phyloP scores from a whole-genome alignment of 805 yeast genomes.

The Teunomyces tritomae region DNA sequence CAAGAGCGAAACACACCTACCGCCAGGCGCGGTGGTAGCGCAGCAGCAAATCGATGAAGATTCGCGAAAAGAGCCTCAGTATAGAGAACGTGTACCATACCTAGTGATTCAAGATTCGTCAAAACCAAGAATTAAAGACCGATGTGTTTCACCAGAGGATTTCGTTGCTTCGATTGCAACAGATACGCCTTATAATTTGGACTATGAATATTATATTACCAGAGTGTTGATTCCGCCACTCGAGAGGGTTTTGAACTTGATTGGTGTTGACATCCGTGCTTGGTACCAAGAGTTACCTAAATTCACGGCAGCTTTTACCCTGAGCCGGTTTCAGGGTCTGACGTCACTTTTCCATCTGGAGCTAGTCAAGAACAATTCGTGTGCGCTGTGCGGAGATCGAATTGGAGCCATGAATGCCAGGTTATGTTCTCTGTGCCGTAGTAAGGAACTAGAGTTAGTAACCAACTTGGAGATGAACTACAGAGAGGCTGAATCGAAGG shows the following conservation, averaged over 20 bases:
- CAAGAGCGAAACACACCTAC: slow-evolving; percentile 66
- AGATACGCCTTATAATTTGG: slow-evolving; percentile 48
- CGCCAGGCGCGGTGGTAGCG: slow-evolving; percentile 92
- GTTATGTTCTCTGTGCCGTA: slow-evolving; percentile 16
- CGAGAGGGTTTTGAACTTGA: slow-evolving; percentile 73
- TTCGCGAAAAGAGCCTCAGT: slow-evolving; percentile 78
- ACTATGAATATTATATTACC: slow-evolving; percentile 80
- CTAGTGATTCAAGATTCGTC: slow-evolving; percentile 59
- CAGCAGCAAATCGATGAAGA: slow-evolving; percentile 60
- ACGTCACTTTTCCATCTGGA: slow-evolving; percentile 7
- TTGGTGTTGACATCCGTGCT: slow-evolving; percentile 73
- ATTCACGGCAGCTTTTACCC: slow-evolving; percentile 4
- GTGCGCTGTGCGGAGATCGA: slow-evolving; percentile 26
- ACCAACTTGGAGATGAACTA: slow-evolving; percentile 24
- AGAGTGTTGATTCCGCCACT: slow-evolving; percentile 87
- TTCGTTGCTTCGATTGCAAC: slow-evolving; percentile 43
- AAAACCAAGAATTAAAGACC: slow-evolving; percentile 65
- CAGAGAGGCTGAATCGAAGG: slow-evolving; percentile 13
- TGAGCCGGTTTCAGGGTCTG: slow-evolving; percentile 5
- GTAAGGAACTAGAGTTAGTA: slow-evolving; percentile 34
- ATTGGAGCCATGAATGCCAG: neutral
- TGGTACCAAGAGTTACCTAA: slow-evolving; percentile 78
- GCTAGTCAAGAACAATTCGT: slow-evolving; percentile 16
- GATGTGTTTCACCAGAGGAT: slow-evolving; percentile 78
- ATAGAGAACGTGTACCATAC: slow-evolving; percentile 83